A percentile compares a stretch with the other conserved stretches of the same genome.
Conservation (phyloP, 179 eudicot genomes). For the Beta corolliflora region DNA sequence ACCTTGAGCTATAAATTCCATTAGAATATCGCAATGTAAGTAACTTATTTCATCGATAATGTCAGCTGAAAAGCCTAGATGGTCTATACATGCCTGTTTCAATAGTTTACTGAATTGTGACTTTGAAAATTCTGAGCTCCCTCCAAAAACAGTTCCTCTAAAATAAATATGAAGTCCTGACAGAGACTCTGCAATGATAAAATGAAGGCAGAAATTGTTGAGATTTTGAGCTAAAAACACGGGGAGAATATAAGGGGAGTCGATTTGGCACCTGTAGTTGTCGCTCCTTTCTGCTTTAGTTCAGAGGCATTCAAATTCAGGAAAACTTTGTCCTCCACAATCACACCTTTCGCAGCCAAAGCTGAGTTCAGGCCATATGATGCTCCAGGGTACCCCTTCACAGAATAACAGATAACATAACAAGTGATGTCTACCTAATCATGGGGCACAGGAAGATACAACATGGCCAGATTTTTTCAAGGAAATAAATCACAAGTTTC, state of each 20-base stretch:
- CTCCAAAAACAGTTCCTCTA: slow-evolving; percentile 5
- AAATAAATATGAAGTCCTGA: slow-evolving; percentile 16
- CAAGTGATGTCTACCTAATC: neutral
- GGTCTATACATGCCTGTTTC: slow-evolving; percentile 11
- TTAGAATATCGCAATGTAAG: neutral
- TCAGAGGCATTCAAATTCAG: slow-evolving; percentile 11
- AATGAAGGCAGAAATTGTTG: too few species aligned
- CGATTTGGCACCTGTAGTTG: neutral
- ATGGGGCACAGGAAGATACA: neutral
- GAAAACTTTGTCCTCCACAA: slow-evolving; percentile 12
- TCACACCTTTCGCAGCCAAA: slow-evolving; percentile 19
- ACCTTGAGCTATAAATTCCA: neutral
- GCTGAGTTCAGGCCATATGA: slow-evolving; percentile 15
- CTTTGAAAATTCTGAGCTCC: slow-evolving; percentile 6
- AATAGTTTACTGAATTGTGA: slow-evolving; percentile 18
- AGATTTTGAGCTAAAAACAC: neutral
- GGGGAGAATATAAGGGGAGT: neutral
- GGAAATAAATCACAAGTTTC: neutral
- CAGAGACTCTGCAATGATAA: slow-evolving; percentile 3
- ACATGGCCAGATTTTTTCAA: neutral
- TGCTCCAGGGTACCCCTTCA: neutral
- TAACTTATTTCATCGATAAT: neutral
- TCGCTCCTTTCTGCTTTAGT: slow-evolving; percentile 16
- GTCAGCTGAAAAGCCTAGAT: neutral
- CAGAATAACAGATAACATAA: neutral